These are phyloP conservation scores for Rhodotorula sphaerocarpa DNA, from an alignment of 768 basidiomycete genomes.

Conservation along the genomic window DNA sequence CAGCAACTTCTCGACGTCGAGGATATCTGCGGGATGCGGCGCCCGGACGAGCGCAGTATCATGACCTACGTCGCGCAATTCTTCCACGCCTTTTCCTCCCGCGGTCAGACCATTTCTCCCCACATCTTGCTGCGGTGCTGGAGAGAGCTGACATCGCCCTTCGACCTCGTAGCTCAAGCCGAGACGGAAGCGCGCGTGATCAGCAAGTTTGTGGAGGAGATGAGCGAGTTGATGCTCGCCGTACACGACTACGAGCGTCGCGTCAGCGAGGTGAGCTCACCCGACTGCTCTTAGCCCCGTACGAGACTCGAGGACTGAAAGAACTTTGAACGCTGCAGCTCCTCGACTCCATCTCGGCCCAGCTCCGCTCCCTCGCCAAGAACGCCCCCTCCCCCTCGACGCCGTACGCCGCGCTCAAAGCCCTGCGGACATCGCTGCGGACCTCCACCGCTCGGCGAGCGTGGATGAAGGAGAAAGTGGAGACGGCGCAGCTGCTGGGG, in stretches of 20 bases:
- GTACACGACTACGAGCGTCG: slow-evolving; percentile 89
- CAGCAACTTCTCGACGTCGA: slow-evolving; percentile 94
- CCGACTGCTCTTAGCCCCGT: neutral
- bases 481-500: slow-evolving; percentile 74
- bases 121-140: too few species aligned
- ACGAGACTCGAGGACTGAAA: neutral
- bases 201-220: slow-evolving; percentile 89
- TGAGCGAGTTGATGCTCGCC: slow-evolving; percentile 82
- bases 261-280: slow-evolving; percentile 55
- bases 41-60: slow-evolving; percentile 89
- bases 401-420: slow-evolving; percentile 49
- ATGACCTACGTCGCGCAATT: slow-evolving; percentile 97
- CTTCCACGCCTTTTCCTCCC: slow-evolving; percentile 96
- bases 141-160: neutral
- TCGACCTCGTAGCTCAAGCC: slow-evolving; percentile 62
- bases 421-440: slow-evolving; percentile 62
- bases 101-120: slow-evolving; percentile 57
- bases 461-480: slow-evolving; percentile 86
- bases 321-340: slow-evolving; percentile 8
- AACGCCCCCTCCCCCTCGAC: neutral
- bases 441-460: slow-evolving; percentile 53
- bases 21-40: slow-evolving; percentile 77
- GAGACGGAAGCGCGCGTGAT: slow-evolving; percentile 88
- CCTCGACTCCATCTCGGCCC: neutral
- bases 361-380: neutral